Conservation (phyloP, 495 filamentous ascomycete genomes). For the Copromyces sp. region DNA sequence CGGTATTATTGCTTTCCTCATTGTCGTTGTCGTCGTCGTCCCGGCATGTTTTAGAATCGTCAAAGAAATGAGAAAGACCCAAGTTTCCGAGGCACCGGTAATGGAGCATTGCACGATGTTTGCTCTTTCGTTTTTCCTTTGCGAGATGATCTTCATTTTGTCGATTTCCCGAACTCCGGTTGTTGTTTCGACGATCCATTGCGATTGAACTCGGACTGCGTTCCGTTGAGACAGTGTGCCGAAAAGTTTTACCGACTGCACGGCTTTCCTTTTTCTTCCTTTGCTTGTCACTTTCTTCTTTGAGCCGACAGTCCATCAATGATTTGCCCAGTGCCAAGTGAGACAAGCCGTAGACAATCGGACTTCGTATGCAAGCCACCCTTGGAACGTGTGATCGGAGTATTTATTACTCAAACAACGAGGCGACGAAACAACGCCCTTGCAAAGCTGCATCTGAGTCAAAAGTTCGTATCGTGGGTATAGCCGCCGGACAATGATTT, state of each 20-base stretch:
- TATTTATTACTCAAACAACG: background rate
- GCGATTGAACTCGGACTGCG: background rate
- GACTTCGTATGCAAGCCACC: background rate
- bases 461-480: background rate
- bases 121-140: background rate
- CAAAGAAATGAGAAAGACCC: background rate
- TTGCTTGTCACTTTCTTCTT: background rate
- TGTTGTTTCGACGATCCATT: background rate
- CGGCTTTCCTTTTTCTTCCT: background rate
- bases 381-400: background rate
- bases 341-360: background rate
- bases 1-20: background rate
- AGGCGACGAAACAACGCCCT: background rate
- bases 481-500: background rate
- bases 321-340: background rate
- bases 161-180: background rate
- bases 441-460: background rate
- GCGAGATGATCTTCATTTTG: background rate
- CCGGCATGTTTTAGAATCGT: background rate
- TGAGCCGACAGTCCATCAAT: background rate
- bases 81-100: background rate
- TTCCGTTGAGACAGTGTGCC: background rate
- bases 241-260: background rate
- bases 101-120: background rate
- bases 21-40: background rate